phyloP scores from a whole-genome alignment of 495 filamentous ascomycete species.

The Emericellopsis terricola region DNA sequence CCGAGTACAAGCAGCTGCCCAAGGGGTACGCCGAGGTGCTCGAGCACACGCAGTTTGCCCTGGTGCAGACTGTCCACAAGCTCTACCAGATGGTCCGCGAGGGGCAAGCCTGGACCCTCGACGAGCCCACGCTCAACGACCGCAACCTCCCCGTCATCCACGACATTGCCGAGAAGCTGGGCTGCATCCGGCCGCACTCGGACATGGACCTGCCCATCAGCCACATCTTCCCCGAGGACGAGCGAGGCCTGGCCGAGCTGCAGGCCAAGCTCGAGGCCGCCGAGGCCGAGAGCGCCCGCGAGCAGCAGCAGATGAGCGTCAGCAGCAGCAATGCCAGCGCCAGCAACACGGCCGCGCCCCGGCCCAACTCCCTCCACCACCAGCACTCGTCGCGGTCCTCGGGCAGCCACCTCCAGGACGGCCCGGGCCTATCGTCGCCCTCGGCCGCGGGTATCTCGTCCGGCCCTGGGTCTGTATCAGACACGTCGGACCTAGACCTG shows the following conservation, averaged over 20 bases:
- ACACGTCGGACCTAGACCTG: slow-evolving; percentile 27
- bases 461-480: too few species aligned
- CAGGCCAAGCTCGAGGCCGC: slow-evolving; percentile 26
- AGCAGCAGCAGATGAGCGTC: too few species aligned
- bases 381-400: slow-evolving; percentile 32
- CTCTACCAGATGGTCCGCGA: slow-evolving; percentile 38
- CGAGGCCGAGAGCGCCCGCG: slow-evolving; percentile 13
- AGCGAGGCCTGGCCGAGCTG: slow-evolving; percentile 30
- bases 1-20: slow-evolving; percentile 38
- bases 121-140: slow-evolving; percentile 37
- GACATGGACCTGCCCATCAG: slow-evolving; percentile 35
- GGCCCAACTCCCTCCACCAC: slow-evolving; percentile 19
- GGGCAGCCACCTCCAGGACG: too few species aligned
- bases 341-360: slow-evolving; percentile 9
- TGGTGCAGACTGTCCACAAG: slow-evolving; percentile 38
- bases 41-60: slow-evolving; percentile 37
- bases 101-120: slow-evolving; percentile 32
- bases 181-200: slow-evolving; percentile 34
- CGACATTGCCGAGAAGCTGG: slow-evolving; percentile 36
- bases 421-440: too few species aligned
- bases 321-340: too few species aligned
- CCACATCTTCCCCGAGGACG: slow-evolving; percentile 34
- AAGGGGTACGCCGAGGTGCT: slow-evolving; percentile 39
- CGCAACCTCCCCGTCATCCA: slow-evolving; percentile 36
- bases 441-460: too few species aligned